Base-by-base conservation (phyloP, 2,329 filamentous ascomycete species). In the Neonectria punicea region DNA sequence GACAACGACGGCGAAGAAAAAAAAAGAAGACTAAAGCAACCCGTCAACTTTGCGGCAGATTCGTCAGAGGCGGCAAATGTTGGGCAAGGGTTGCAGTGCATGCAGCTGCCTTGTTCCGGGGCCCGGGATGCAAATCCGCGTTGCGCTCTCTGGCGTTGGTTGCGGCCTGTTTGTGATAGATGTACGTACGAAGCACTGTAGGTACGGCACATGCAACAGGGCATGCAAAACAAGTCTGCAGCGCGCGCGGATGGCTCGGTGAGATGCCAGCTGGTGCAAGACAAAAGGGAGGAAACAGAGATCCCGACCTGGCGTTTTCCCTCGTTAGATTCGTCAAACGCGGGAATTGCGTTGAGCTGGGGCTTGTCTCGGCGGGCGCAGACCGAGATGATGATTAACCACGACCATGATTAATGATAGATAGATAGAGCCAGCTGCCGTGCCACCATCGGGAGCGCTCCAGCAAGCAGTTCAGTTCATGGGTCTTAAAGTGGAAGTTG, bases 51-150 rank as follows among this genome's bases (percentile, higher is more conserved):
- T 22, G 30, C 30, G 30, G n/a, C 28, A 34, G n/a, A 51, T 18
- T 51, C 49, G 49, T 28, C 18, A 22, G 49, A 34, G 49, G 30
- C 49, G 49, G 49, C 49, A 51, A 51, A 34, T 34, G n/a, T 44
- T 46, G 13, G 13, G 53, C 14, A 20, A 53, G 34, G 53, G 59
- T 62, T 57, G 18, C 53, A 62, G 5, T 62, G 53, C 59, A 56
- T 34, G 10, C n/a, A 22, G n/a, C 41, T 53, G 59, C 34, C 36
- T 56, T 41, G 59, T 34, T 43, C 53, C 22, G 32, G 32, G 43
- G 18, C 7, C 46, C 36, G 30, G 59, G 59, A 34, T 36, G 28
- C 53, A 46, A 51, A 53, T 62, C 46, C 58, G 43, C 44, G 58
- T 30, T 25, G 36, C 36, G 32, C 46, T 51, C 13, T 43, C 25